Evolutionary conservation across 2,329 filamentous ascomycete species (phyloP), one percentile per base, ranked within the genome.

Genomic region (Fusarium anthophilum): DNA sequence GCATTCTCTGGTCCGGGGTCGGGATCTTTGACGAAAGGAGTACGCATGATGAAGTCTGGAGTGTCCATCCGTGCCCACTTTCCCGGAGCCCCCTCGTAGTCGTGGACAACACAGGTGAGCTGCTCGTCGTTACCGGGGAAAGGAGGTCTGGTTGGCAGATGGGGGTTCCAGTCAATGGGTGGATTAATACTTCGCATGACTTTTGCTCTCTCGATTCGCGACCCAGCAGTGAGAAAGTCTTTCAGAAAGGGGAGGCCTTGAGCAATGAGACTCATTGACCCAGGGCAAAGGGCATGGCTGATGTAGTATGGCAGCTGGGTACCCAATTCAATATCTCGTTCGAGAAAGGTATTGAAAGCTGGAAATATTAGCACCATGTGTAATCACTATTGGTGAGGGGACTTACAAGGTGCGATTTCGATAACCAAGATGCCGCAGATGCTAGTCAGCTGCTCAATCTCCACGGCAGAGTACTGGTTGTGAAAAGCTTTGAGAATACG

Each of bases 281-380:
- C 48, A 4, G 39, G 43, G 13, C 7, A 17, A 3, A 26, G 5
- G 8, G 54, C 35, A 8, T 39, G 4, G 17, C 15, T 38, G 24
- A 63, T 61, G 37, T 71, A 72, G 30, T 22, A 30, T 8, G 51
- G 59, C 7, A 73, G 6, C 12, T 56, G 11, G 7, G 24, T 20
- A 6, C 70, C 70, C 11, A 70, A 13, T 20, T 44, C 39, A 26
- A 73, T 50, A 22, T 70, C 70, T 2, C 58, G 35, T n/a, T 73
- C 38, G 13, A 73, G 47, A 24, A 70, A 70, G 6, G 37, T 11
- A 28, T 73, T 66, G 59, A 63, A 61, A 15, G 22, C 70, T 73
- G n/a, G 3, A 37, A 14, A 11, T 13, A 32, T 66, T 13, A 66
- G 38, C 13, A 18, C 2, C 2, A 13, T 20, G 13, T n/a, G 9